Evolutionary conservation across 2,329 filamentous ascomycete genomes (phyloP), one percentile per base, ranked within the genome.

Genomic region (Chlorencoelia australis): DNA sequence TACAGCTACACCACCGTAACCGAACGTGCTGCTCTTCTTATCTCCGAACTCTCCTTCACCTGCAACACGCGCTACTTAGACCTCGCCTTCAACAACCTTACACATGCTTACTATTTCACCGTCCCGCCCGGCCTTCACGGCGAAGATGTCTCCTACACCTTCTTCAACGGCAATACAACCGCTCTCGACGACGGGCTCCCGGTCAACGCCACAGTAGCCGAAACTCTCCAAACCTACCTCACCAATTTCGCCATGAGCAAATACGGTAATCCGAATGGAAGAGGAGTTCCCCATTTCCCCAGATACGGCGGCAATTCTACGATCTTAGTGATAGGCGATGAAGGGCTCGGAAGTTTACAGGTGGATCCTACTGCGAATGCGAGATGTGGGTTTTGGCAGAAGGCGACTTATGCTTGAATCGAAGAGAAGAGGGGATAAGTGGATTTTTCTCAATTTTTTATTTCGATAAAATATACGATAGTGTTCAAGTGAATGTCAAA

Each of bases 21-120:
- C 43, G 54, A 51, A 9, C 66, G 71, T 7, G 56, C 57, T 0
- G 52, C 56, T 8, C 55, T 64, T 1, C 50, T 67, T 8, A 52
- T 61, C 25, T 51, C 61, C 9, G 71, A 75, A 37, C 38, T 52
- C 5, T 40, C 53, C 39, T 69, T 71, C 47, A 56, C 57, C 20
- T 75, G 72, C 61, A 71, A 71, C 45, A 64, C 69, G 10, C 59
- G 65, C 47, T 71, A 63, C 47, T 57, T 75, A 4, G 60, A 62
- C 37, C 56, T 54, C 2, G 69, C 64, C 6, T 66, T 58, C 51
- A 47, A 50, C 8, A 68, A 69, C 51, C 33, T 60, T 7, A 67
- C 67, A 0, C 68, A 67, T 50, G 59, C 59, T 2, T 75, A 75
- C 55, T 53, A 66, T 16, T 76, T 75, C 48, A 58, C 62, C 15